Percentiles rank a stretch among this genome's conserved stretches.
phyloP scores from a whole-genome alignment of 352 stramenopile genomes.

The Globisporangium iwayamae region DNA sequence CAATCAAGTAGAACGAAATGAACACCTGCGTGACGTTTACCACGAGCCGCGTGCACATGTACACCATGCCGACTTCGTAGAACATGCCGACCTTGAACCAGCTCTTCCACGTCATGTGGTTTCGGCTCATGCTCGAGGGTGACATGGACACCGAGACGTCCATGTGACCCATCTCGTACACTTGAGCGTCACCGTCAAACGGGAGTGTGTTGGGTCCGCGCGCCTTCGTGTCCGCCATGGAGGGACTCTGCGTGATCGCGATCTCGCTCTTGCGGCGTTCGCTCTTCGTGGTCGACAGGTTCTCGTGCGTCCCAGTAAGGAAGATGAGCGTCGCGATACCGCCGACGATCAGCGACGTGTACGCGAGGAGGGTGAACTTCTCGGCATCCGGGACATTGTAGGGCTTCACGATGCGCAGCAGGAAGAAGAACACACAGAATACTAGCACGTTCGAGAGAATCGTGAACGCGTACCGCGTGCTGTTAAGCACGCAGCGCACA shows the following conservation, averaged over 20 bases:
- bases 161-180: constrained; percentile 21
- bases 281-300: constrained; percentile 25
- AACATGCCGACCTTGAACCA: constrained; percentile 84
- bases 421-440: constrained; percentile 74
- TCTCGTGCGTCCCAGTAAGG: constrained; percentile 64
- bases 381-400: constrained; percentile 59
- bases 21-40: constrained; percentile 87
- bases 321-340: constrained; percentile 63
- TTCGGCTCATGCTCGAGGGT: constrained; percentile 5
- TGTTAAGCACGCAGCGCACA: constrained; percentile 77
- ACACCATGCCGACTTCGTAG: constrained; percentile 81
- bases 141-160: constrained; percentile 15
- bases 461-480: constrained; percentile 79
- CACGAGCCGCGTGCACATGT: constrained; percentile 86
- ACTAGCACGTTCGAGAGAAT: constrained; percentile 87
- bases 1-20: constrained; percentile 85
- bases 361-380: constrained; percentile 79
- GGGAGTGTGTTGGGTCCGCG: constrained; percentile 42
- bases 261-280: constrained; percentile 23
- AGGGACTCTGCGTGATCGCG: constrained; percentile 41
- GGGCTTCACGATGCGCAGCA: constrained; percentile 54
- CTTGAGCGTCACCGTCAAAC: constrained; percentile 49
- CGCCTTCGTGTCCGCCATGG: constrained; percentile 44
- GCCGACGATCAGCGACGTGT: constrained; percentile 64
- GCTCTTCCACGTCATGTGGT: constrained; percentile 65